phyloP scores from a whole-genome alignment of 331 rosid species.

The Dryas integrifolia region DNA sequence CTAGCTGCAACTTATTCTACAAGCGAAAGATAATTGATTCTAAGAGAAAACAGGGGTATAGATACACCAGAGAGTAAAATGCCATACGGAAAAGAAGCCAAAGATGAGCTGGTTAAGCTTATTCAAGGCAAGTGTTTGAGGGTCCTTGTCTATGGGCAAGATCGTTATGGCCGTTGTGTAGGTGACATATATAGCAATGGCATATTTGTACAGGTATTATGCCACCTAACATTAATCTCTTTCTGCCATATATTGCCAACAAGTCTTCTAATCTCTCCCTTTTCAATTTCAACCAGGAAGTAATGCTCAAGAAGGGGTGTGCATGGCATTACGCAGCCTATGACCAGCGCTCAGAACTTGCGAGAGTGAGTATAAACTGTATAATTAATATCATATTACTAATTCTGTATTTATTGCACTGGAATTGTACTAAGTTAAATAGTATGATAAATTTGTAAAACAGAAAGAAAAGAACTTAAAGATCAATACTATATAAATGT shows the following conservation, averaged over 20 bases:
- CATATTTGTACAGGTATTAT: slow-evolving; percentile 68
- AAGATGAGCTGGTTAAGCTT: slow-evolving; percentile 52
- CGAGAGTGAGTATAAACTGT: slow-evolving; percentile 36
- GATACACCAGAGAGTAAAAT: slow-evolving; percentile 74
- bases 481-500: neutral
- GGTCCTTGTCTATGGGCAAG: slow-evolving; percentile 65
- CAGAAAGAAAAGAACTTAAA: neutral
- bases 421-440: neutral
- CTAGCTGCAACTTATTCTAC: neutral
- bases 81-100: slow-evolving; percentile 85
- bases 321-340: slow-evolving; percentile 87
- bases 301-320: slow-evolving; percentile 76
- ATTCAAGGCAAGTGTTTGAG: slow-evolving; percentile 66
- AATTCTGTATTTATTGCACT: neutral
- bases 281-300: slow-evolving; percentile 42
- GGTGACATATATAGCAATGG: slow-evolving; percentile 71
- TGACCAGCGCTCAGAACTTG: slow-evolving; percentile 62
- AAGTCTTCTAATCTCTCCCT: slow-evolving; percentile 1
- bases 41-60: slow-evolving; percentile 60
- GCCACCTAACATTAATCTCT: neutral
- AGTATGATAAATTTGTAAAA: neutral
- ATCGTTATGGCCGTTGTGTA: slow-evolving; percentile 70
- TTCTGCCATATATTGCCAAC: neutral
- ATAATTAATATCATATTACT: neutral
- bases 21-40: neutral